These are phyloP conservation scores for Cercospora citrullina DNA, from an alignment of 2,329 filamentous ascomycete genomes.

Conservation along the genomic window DNA sequence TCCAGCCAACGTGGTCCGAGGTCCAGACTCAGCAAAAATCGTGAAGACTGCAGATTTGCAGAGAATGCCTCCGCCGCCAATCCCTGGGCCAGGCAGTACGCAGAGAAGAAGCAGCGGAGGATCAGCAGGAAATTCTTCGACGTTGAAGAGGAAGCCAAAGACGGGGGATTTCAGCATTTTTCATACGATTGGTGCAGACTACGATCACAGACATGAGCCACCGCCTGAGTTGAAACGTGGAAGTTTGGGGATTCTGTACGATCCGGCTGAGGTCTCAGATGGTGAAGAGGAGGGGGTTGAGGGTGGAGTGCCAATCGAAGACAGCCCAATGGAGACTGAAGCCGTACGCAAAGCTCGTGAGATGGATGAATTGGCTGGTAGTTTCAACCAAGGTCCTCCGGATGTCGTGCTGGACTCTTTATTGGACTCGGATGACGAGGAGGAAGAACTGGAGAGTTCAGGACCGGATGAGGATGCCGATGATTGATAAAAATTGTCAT, in stretches of 20 bases:
- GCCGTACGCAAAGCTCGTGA: neutral
- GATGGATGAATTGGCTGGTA: neutral
- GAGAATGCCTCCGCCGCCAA: neutral
- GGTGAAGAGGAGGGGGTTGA: neutral
- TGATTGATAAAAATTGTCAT: neutral
- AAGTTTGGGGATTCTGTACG: neutral
- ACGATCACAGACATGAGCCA: neutral
- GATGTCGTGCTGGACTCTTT: neutral
- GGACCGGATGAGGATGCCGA: neutral
- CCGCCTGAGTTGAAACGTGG: neutral
- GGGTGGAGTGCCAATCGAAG: neutral
- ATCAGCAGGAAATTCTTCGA: neutral
- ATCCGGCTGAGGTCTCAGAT: neutral
- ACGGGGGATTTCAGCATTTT: neutral
- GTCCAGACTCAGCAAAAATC: neutral
- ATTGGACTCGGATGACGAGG: neutral
- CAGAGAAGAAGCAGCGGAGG: neutral
- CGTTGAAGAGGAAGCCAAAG: neutral
- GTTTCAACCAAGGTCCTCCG: neutral
- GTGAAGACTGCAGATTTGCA: neutral
- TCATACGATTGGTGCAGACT: neutral
- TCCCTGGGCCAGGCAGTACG: neutral
- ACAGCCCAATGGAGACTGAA: neutral
- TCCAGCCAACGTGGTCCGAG: neutral
- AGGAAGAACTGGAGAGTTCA: neutral